Base-by-base conservation (phyloP, 441 rosid species). In the Gossypium schwendimanii region DNA sequence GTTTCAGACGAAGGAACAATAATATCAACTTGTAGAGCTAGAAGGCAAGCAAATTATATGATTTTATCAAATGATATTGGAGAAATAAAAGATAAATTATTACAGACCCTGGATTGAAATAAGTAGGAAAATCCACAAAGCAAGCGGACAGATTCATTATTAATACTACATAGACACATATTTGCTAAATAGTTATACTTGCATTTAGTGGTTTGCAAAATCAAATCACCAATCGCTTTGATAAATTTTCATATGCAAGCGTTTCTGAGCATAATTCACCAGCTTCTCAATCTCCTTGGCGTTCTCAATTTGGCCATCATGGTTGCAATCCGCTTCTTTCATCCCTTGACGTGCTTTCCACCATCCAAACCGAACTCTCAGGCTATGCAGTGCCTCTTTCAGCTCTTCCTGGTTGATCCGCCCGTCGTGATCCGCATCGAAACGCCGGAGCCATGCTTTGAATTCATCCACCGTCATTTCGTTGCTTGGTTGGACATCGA, bases 281-380 rank as follows among this genome's bases (percentile, higher is more conserved):
- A 70, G 73, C 58, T 73, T 83, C 58, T 83, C 82, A 10, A 76
- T 69, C 52, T 83, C 84, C n/a, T 28, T 60, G 12, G 63, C 70
- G 5, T 58, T 62, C 54, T 80, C 82, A 1, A 78, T 54, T 4
- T 47, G 73, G 36, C 81, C 84, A 39, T 73, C 70, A 1, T 59
- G 70, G 14, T 79, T 68, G 11, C 23, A 3, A 24, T 81, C 81
- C 0, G 66, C 82, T 62, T 64, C 75, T 73, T 81, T 78, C 76
- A 81, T 76, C 2, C 67, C 77, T 55, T 67, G 78, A 1, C 76
- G 78, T 28, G 82, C 79, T 76, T 83, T 79, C 81, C 87, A 81
- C 83, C 87, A 68, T 6, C 70, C 66, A 12, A 79, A 81, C 83
- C 83, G 70, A 3, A 69, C 26, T 47, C 76, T 33, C 54, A 77